Evolutionary conservation across 495 filamentous ascomycete species (phyloP), one percentile per base, ranked within the genome.

Genomic region (Aspergillus steynii): DNA sequence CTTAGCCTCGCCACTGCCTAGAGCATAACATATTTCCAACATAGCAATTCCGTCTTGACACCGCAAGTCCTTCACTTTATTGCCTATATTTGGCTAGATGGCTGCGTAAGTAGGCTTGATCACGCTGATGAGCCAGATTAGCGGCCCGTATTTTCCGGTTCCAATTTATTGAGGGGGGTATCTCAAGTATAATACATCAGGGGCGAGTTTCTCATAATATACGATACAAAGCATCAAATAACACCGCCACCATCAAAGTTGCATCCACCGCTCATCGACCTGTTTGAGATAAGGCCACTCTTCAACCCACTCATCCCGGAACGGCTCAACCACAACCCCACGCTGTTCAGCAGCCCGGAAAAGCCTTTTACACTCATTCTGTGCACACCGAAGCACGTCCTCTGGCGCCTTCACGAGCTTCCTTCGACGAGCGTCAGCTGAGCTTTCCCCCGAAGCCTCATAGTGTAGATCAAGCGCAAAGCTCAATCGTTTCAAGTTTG

Each of bases 381-480:
- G 57, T 3, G 65, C 68, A 5, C 62, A 50, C 7, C 29, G 28
- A 45, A 70, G 60, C 6, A 59, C 14, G 1, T 62, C 58, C 9
- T 56, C 60, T 0, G 70, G 61, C 2, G 65, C 58, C 20, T 20
- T 20, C 0, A n/a, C 31, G 10, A 32, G 47, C 9, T 60, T 55
- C 10, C 51, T 55, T 10, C 50, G 0, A 0, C 7, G 10, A 4
- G 25, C 47, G 9, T 57, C 27, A 1, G 47, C 15, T 42, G 12
- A 15, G 37, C 14, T 42, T 42, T 42, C 9, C 12, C 14, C 4
- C 1, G n/a, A 4, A 6, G 29, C 28, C 32, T 55, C 46, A 9
- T 68, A 67, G 47, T 70, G 34, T 1, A 70, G 55, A 54, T 70
- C 70, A 0, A 70, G 55, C 8, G 66, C 64, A 27, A 72, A 68